Base-by-base conservation (phyloP, 139 green algal genomes). In the Yamagishiella unicocca region DNA sequence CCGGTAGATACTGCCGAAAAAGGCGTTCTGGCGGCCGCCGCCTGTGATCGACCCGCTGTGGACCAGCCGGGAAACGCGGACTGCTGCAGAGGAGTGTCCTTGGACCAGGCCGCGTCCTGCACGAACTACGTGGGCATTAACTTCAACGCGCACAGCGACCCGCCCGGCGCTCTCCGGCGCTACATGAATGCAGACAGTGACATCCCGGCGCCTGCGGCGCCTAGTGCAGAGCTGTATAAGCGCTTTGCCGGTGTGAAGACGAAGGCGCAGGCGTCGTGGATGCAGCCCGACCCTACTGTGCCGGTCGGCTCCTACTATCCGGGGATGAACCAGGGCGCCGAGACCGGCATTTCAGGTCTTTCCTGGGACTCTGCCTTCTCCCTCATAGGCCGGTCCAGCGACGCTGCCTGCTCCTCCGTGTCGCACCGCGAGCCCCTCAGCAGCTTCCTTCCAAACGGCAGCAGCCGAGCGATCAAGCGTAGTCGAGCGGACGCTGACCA, bases 231-330 rank as follows among this genome's bases (percentile, higher is more conserved):
- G 22, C 4, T 62, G 2, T n/a, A n/a, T n/a, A n/a, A n/a, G 21
- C 24, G 21, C 58, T 68, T 29, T 21, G 6, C 58, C 58, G 58
- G 24, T 10, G 21, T 21, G 17, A 33, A 50, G 8, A 14, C 25
- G 27, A 79, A 21, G 22, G 24, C 27, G 40, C 40, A 31, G 4
- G 40, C 40, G 10, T 38, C 24, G 29, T 82, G 54, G 54, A 71
- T 83, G 76, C 76, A 83, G 76, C 76, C 76, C 22, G 76, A 83
- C 33, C 76, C 76, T 19, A 74, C 66, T 19, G 31, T 74, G 62
- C 22, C n/a, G 10, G 2, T n/a, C 10, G 62, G 62, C 19, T 2
- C 21, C 31, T 33, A 27, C 22, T n/a, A 71, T 17, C 29, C 29
- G 31, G 62, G 22, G n/a, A n/a, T n/a, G n/a, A n/a, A n/a, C 62